Conservation (phyloP, 805 yeast species). For the Teunomyces panamensis region DNA sequence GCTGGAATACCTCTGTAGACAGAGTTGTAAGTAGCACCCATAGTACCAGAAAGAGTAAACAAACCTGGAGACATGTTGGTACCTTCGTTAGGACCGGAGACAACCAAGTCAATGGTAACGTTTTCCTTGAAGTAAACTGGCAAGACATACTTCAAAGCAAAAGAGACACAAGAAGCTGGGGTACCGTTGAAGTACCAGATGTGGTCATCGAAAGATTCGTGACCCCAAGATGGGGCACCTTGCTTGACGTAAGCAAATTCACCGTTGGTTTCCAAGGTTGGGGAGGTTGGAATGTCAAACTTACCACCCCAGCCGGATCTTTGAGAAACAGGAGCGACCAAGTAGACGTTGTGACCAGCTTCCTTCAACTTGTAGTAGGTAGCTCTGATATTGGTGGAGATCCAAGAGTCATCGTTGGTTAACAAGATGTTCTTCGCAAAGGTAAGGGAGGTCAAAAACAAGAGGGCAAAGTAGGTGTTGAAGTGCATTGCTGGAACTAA, state of each 20-base stretch:
- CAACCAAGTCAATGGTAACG: constrained; percentile 45
- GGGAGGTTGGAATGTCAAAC: constrained; percentile 40
- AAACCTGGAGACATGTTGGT: constrained; percentile 41
- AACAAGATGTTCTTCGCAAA: constrained; percentile 17
- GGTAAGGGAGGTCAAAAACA: constrained; percentile 11
- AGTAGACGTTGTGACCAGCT: constrained; percentile 49
- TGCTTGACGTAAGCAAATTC: constrained; percentile 45
- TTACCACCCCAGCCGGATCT: constrained; percentile 58
- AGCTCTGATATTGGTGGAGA: constrained; percentile 21
- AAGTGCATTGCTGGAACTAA: constrained; percentile 9
- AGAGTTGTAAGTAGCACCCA: constrained; percentile 49
- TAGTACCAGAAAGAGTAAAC: constrained; percentile 48
- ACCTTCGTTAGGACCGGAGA: constrained; percentile 56
- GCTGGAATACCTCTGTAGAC: constrained; percentile 49
- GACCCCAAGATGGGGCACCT: constrained; percentile 58
- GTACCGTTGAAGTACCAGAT: constrained; percentile 56
- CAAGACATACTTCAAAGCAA: constrained; percentile 45
- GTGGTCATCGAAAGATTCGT: constrained; percentile 30
- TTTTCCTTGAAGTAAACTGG: constrained; percentile 43
- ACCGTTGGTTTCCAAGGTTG: constrained; percentile 42
- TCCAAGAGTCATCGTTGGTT: constrained; percentile 21
- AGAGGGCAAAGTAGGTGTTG: constrained; percentile 5
- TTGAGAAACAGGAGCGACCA: constrained; percentile 52
- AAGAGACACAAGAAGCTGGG: constrained; percentile 51
- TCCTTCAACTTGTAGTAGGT: constrained; percentile 23